A percentile compares a stretch with the other conserved stretches of the same genome.
Conservation (phyloP, 1,139 yeast genomes). For the Magnusiomyces ingens region DNA sequence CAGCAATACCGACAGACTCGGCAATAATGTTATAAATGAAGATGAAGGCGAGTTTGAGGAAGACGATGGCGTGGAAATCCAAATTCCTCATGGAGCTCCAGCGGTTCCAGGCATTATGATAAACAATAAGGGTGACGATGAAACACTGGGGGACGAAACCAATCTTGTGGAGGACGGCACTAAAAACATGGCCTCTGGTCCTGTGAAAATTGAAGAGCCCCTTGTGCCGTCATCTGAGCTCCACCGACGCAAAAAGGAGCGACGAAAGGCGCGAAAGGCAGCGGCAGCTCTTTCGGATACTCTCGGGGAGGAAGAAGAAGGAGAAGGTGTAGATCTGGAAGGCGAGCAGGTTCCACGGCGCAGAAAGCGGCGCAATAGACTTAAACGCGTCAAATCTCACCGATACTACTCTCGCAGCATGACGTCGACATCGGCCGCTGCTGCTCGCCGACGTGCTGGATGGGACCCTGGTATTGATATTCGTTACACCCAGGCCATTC, state of each 20-base stretch:
- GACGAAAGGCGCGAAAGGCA: neutral
- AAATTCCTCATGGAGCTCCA: neutral
- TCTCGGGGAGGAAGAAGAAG: neutral
- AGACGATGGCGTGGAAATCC: neutral
- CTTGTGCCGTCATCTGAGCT: neutral
- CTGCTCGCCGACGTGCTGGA: conserved; percentile 33
- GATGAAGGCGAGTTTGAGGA: neutral
- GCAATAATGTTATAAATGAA: neutral
- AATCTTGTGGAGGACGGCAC: neutral
- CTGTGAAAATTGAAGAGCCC: conserved; percentile 3
- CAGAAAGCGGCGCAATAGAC: conserved; percentile 1
- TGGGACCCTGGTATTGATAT: conserved; percentile 55
- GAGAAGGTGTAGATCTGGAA: neutral
- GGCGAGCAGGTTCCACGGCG: neutral
- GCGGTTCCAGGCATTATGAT: neutral
- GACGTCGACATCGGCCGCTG: conserved; percentile 16
- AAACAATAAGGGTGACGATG: neutral
- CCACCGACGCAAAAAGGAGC: neutral
- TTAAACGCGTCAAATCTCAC: conserved; percentile 8
- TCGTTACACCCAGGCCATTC: conserved; percentile 41
- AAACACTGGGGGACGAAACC: neutral
- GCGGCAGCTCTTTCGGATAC: neutral
- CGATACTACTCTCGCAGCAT: conserved; percentile 19
- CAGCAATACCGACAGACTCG: neutral
- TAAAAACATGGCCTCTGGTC: no score